Evolutionary conservation across 108 stramenopile genomes (phyloP).

Genomic region (Craspedostauros australis): DNA sequence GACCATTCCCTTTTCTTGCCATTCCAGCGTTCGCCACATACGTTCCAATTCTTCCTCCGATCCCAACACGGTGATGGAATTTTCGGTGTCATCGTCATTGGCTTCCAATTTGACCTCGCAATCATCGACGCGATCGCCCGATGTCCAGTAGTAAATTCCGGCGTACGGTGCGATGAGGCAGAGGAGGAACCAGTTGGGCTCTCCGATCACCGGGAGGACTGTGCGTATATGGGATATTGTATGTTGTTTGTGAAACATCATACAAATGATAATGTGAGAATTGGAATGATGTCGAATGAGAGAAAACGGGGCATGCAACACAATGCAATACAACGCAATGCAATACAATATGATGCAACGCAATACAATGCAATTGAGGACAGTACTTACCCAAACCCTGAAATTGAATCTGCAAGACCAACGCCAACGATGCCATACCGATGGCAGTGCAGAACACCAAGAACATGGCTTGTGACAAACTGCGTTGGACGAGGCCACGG

Average conservation of each 20-base stretch:
- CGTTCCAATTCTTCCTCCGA: constrained; percentile 93
- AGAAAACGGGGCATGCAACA: constrained; percentile 14
- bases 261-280: neutral
- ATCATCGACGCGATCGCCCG: constrained; percentile 85
- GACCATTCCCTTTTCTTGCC: constrained; percentile 93
- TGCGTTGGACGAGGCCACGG: constrained; percentile 76
- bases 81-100: constrained; percentile 83
- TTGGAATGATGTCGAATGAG: neutral
- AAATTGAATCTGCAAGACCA: constrained; percentile 88
- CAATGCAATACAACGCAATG: too few species aligned
- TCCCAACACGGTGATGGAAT: constrained; percentile 73
- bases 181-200: constrained; percentile 82
- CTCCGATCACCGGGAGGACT: constrained; percentile 60
- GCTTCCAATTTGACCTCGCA: constrained; percentile 65
- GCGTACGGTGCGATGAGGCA: constrained; percentile 83
- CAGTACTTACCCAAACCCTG: constrained; percentile 48
- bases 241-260: too few species aligned
- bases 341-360: too few species aligned
- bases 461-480: constrained; percentile 84
- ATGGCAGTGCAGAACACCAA: constrained; percentile 88
- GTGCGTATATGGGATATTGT: constrained; percentile 4
- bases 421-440: constrained; percentile 78
- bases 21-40: constrained; percentile 85
- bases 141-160: constrained; percentile 91
- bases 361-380: too few species aligned